phyloP scores from a whole-genome alignment of 1,284 basidiomycete species.

The Irpex sp. region DNA sequence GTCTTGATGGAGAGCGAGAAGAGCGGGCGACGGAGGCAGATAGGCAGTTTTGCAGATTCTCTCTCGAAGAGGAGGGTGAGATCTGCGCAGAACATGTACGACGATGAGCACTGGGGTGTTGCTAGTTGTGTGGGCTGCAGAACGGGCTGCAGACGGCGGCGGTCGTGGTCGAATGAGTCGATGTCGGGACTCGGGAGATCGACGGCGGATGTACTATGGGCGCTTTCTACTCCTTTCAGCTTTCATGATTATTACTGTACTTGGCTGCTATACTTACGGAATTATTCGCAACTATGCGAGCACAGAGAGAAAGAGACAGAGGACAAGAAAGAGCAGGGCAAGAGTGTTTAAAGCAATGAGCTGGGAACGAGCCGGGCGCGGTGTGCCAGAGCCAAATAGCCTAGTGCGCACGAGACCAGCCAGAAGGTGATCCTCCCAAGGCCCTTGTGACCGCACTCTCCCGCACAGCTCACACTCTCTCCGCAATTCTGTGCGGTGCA shows the following conservation, averaged over 20 bases:
- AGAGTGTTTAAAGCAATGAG: not conserved
- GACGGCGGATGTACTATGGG: not conserved
- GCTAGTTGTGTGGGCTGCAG: not conserved
- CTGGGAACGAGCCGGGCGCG: not conserved
- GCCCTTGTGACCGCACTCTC: not conserved
- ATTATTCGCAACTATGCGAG: not conserved
- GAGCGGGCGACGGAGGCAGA: not conserved
- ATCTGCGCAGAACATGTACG: not conserved
- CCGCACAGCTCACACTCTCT: not conserved
- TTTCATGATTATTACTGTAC: not conserved
- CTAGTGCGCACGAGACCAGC: slow-evolving; percentile 2
- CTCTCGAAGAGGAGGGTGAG: not conserved
- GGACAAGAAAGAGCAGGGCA: not conserved
- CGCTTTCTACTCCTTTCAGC: not conserved
- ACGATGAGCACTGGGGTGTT: not conserved
- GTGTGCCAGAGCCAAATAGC: not conserved
- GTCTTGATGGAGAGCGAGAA: not conserved
- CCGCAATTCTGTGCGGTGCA: not conserved
- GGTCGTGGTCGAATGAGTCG: not conserved
- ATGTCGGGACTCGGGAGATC: not conserved
- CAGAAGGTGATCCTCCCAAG: not conserved
- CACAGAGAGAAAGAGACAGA: not conserved
- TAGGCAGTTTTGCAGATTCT: not conserved
- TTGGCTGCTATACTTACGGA: no score
- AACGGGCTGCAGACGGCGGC: not conserved